Evolutionary conservation across 2,329 filamentous ascomycete genomes (phyloP), one percentile per base, ranked within the genome.

Genomic region (Venturia aucupariae): DNA sequence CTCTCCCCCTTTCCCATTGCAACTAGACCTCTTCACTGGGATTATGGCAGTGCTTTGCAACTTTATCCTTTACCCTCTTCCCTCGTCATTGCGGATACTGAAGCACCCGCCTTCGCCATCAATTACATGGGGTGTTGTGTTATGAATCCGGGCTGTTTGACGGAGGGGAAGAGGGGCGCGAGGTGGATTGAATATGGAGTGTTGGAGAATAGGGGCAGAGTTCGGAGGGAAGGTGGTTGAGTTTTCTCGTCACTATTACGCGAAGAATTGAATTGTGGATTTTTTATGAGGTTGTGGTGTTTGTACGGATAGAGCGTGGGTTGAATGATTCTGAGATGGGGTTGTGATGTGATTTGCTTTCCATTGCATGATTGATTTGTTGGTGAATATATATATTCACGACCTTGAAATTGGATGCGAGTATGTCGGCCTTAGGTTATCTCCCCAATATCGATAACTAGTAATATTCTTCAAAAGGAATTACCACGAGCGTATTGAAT

Each of bases 61-160:
- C 78, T 99, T 27, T 97, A 97, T 74, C 94, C 93, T 10, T 77
- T 97, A 35, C 94, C 94, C 1, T 93, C 90, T 24, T 86, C 90
- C 0, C 79, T 97, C 71, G 84, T 95, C 19, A 77, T 99, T 4
- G 87, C 91, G 1, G 94, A 99, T 76, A 81, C 88, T 0, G 90
- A 92, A 51, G 87, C 88, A 11, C 87, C 90, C 17, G 83, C 91
- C 0, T 99, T 96, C 71, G 89, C 88, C 63, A 80, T 97, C 68
- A 96, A 90, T 17, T 97, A 97, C 72, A 93, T 96, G 75, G 93
- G 92, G 0, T 97, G 94, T 72, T 90, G 94, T 77, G 92, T 97
- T 41, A 87, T 99, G 84, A 99, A 99, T 73, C 92, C 94, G 0
- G 91, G 92, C 6, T 82, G 83, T 60, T 75, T 99, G 61, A 81